These are phyloP conservation scores for Exophiala sideris DNA, from an alignment of 2,329 filamentous ascomycete species.

Conservation along the genomic window DNA sequence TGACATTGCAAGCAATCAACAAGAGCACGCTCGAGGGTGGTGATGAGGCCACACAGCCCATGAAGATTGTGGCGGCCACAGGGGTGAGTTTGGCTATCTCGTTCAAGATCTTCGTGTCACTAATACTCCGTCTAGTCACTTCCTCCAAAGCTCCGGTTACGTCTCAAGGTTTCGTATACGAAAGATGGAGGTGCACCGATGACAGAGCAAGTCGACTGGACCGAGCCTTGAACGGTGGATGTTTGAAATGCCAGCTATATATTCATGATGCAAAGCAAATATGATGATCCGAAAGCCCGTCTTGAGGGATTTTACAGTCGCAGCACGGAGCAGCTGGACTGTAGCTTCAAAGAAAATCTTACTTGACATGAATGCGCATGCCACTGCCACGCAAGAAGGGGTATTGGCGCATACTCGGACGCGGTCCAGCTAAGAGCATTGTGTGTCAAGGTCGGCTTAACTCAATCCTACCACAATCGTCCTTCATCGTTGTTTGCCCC, in stretches of 20 bases:
- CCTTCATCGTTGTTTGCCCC: too few relatives aligned
- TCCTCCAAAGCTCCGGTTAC: slow-evolving; percentile 67
- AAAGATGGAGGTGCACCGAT: slow-evolving; percentile 65
- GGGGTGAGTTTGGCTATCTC: slow-evolving; percentile 65
- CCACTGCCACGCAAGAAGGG: too few relatives aligned
- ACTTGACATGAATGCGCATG: too few relatives aligned
- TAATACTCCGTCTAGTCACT: slow-evolving; percentile 57
- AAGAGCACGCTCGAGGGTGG: slow-evolving; percentile 71
- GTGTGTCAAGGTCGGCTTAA: too few relatives aligned
- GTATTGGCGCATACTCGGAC: too few relatives aligned
- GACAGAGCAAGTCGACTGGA: slow-evolving; percentile 95
- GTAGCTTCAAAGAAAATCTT: too few relatives aligned
- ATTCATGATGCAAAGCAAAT: too few relatives aligned
- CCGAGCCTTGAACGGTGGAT: slow-evolving; percentile 57
- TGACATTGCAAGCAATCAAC: slow-evolving; percentile 88
- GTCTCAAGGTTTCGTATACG: slow-evolving; percentile 78
- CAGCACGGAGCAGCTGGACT: too few relatives aligned
- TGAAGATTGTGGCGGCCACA: slow-evolving; percentile 80
- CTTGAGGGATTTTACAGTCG: too few relatives aligned
- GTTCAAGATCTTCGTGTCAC: background rate
- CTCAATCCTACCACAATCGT: too few relatives aligned
- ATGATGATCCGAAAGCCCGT: background rate
- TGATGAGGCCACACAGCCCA: slow-evolving; percentile 81
- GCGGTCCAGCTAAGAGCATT: too few relatives aligned
- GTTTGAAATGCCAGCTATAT: background rate